Evolutionary conservation across 2,329 filamentous ascomycete genomes (phyloP).

Genomic region (Dactylellina cionopaga): DNA sequence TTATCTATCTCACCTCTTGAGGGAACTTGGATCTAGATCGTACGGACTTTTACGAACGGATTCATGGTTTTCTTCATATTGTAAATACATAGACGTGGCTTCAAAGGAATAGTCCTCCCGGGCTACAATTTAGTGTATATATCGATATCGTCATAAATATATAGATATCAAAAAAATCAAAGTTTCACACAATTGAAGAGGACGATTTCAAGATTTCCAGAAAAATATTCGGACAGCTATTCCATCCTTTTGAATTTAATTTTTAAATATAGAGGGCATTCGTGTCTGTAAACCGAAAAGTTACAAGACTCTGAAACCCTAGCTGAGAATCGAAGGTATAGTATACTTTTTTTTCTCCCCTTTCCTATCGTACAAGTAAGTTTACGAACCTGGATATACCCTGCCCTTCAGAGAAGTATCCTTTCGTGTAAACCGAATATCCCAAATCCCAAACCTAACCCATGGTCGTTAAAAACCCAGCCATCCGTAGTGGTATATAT

Average conservation of each 20-base stretch:
- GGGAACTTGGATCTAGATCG: not conserved
- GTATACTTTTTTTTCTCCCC: constrained; percentile 14
- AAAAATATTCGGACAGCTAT: no score
- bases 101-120: not conserved
- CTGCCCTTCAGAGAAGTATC: constrained; percentile 5
- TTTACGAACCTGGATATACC: constrained; percentile 22
- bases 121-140: not conserved
- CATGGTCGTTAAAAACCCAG: constrained; percentile 14
- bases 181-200: no score
- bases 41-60: not conserved
- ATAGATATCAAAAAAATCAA: no score
- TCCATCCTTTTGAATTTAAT: no score
- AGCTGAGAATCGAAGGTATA: constrained; percentile 18
- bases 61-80: not conserved
- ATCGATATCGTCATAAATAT: no score
- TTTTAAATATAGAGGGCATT: no score
- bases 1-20: constrained; percentile 3
- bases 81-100: not conserved
- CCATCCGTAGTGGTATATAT: constrained; percentile 18
- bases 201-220: no score
- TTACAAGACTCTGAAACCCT: no score
- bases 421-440: not conserved
- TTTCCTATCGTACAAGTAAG: constrained; percentile 32
- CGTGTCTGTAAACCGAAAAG: no score
- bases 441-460: not conserved